Base-by-base conservation (phyloP, 495 filamentous ascomycete species). In the Neurospora sp. region DNA sequence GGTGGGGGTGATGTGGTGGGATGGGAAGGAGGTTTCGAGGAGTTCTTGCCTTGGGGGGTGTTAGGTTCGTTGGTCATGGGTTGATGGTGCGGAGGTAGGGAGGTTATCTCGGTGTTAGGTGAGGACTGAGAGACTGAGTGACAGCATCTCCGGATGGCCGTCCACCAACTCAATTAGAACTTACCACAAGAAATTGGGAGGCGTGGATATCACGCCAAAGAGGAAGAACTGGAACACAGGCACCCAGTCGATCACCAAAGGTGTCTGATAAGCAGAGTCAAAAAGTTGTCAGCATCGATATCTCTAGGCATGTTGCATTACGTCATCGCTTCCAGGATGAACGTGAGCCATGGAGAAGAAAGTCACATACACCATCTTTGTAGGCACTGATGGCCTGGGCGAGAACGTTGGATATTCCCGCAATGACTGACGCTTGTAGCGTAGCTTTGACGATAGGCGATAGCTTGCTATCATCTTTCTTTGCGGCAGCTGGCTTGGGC, bases 131-230 rank as follows among this genome's bases (percentile, higher is more conserved):
- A 5, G 14, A 16, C 40, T 41, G 40, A 41, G 12, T 40, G 39
- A 14, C 12, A 14, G 39, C 12, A 4, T n/a, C 16, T n/a, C 16
- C 16, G 40, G 14, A 8, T 42, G 8, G 2, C 14, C 27, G n/a
- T 16, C 9, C 69, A n/a, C 14, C 16, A 20, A 70, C 69, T 3
- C 14, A 54, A 10, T 12, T 10, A 7, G 27, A 10, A 80, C 84
- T 80, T 93, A 94, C 94, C 94, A 99, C 77, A 92, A 83, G 82
- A 93, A 92, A 83, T 98, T 98, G 27, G 92, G 91, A 5, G 96
- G 95, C 18, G 91, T 90, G 77, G 87, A 92, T 70, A 98, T 75
- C 38, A 93, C 79, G 70, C 90, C 86, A 84, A 91, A 98, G 70
- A 93, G 78, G 72, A 92, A 79, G 82, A 97, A 98, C 80, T 95